These are phyloP conservation scores for Caryopteris hybrid DNA, from an alignment of 305 asterid species.

Conservation along the genomic window DNA sequence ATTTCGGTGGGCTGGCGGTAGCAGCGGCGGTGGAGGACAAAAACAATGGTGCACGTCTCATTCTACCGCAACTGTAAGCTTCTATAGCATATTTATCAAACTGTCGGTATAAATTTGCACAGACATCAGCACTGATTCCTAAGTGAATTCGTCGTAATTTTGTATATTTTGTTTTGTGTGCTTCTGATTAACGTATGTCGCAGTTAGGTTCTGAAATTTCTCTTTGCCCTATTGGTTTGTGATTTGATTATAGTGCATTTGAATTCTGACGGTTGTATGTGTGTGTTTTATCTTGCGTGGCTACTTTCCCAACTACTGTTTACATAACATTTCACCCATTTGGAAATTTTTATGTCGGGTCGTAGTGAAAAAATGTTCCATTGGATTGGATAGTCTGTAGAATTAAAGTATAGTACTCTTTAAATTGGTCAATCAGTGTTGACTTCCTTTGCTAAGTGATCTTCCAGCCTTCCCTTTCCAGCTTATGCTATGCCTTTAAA, in stretches of 20 bases:
- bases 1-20: conserved; percentile 15
- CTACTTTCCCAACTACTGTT: not conserved
- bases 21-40: conserved; percentile 16
- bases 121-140: too few species aligned
- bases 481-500: too few species aligned
- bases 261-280: not conserved
- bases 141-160: not conserved
- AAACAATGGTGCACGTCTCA: conserved; percentile 46
- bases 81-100: not conserved
- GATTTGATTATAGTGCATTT: not conserved
- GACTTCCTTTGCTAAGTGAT: not conserved
- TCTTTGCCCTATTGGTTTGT: not conserved
- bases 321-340: not conserved
- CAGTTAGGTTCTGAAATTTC: not conserved
- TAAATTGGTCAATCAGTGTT: not conserved
- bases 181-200: not conserved
- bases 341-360: too few species aligned
- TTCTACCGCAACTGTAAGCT: conserved; percentile 49
- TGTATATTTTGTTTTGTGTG: not conserved
- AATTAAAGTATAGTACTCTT: too few species aligned
- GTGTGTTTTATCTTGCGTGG: too few species aligned
- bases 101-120: not conserved
- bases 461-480: too few species aligned
- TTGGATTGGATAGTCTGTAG: not conserved
- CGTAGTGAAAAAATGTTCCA: too few species aligned